Evolutionary conservation across 352 stramenopile species (phyloP), one percentile per base, ranked within the genome.

Genomic region (Aphanomyces astaci): DNA sequence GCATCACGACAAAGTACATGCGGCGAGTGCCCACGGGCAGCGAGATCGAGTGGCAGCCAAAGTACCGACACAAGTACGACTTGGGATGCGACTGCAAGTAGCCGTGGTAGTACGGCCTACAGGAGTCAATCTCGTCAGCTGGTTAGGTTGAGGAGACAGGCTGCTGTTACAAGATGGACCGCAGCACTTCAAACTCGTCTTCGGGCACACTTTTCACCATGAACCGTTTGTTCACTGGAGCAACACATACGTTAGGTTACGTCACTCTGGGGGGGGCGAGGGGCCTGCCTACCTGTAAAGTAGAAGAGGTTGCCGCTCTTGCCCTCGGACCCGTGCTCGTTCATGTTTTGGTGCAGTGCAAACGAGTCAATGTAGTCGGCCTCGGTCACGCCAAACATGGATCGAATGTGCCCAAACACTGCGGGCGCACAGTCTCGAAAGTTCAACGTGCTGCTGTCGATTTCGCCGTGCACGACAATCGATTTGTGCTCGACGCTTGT

Each of bases 231-330:
- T 94, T 94, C 40, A 82, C 81, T 84, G 73, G 10, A n/a, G 13
- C 15, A 46, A 1, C 10, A 22, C 48, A n/a, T n/a, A n/a, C n/a
- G n/a, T n/a, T n/a, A n/a, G n/a, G n/a, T n/a, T n/a, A n/a, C n/a
- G n/a, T n/a, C n/a, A n/a, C n/a, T n/a, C n/a, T n/a, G n/a, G n/a
- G n/a, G n/a, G n/a, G n/a, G n/a, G n/a, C n/a, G n/a, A n/a, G n/a
- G n/a, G n/a, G n/a, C n/a, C n/a, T n/a, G n/a, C n/a, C n/a, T 43
- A 86, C 77, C 77, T 40, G 81, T 94, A 52, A 94, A 94, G 76
- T 94, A 94, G 62, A 94, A 94, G 39, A 92, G 86, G 74, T 92
- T 94, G 71, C 85, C 85, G 69, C 82, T 92, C 69, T 91, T 91
- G 64, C 85, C 85, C 63, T 94, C 85, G 0, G 82, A 90, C 11